phyloP scores from a whole-genome alignment of 768 basidiomycete genomes.

The Xerocomellus amylosporus region DNA sequence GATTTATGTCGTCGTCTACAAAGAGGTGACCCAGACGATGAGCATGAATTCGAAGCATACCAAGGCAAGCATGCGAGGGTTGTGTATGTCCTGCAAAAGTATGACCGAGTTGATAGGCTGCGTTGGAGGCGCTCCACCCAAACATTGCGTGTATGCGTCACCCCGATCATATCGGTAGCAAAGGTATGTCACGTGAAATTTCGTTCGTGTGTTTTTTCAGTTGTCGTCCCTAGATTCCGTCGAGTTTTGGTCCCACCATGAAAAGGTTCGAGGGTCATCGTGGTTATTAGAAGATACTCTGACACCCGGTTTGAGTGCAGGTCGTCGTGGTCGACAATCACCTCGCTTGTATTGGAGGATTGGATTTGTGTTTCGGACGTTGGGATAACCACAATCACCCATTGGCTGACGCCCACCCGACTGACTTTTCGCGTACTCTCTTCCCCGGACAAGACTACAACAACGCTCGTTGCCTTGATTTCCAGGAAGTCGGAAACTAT shows the following conservation, averaged over 20 bases:
- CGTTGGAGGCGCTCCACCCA: conserved; percentile 77
- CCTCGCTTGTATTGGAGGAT: conserved; percentile 83
- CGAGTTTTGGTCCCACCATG: conserved; percentile 91
- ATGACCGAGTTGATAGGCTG: conserved; percentile 42
- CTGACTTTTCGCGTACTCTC: conserved; percentile 73
- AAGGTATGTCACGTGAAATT: conserved; percentile 40
- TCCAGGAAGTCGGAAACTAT: conserved; percentile 77
- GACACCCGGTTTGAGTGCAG: conserved; percentile 16
- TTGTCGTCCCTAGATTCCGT: conserved; percentile 51
- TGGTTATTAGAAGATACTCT: neutral
- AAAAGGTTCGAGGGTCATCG: conserved; percentile 49
- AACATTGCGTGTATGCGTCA: conserved; percentile 90
- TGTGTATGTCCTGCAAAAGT: neutral
- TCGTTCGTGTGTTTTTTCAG: neutral
- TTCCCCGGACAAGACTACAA: conserved; percentile 97
- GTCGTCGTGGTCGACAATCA: conserved; percentile 88
- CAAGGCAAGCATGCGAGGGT: conserved; percentile 43
- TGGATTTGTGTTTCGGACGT: conserved; percentile 95
- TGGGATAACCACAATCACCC: conserved; percentile 95
- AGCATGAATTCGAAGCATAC: conserved; percentile 83
- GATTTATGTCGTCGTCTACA: conserved; percentile 90
- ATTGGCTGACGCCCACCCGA: conserved; percentile 89
- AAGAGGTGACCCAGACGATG: conserved; percentile 95
- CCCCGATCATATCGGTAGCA: conserved; percentile 84
- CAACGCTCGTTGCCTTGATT: conserved; percentile 83